phyloP scores from a whole-genome alignment of 2,329 filamentous ascomycete genomes.

The Aspergillus sp. region DNA sequence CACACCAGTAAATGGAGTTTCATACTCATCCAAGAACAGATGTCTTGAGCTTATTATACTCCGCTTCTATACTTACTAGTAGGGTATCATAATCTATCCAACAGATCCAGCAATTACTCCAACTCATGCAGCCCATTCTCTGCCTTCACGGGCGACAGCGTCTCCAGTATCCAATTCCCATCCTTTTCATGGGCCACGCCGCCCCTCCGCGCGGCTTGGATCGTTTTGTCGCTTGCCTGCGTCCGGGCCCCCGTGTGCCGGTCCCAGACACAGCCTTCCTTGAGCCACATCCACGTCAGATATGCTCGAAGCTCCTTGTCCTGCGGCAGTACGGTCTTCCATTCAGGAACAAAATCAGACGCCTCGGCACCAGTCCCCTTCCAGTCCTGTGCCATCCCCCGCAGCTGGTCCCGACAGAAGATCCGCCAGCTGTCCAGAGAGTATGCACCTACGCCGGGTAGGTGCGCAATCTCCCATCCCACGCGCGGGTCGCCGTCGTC shows the following conservation, averaged over 20 bases:
- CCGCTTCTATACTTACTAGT: no score
- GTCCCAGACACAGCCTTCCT: slow-evolving; percentile 77
- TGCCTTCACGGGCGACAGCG: slow-evolving; percentile 21
- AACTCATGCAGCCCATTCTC: slow-evolving; percentile 15
- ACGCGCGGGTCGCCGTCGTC: slow-evolving; percentile 42
- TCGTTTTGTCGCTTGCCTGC: slow-evolving; percentile 29
- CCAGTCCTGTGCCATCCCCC: slow-evolving; percentile 58
- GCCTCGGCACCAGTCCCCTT: slow-evolving; percentile 45
- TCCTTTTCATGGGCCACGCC: slow-evolving; percentile 35
- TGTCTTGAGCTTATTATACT: no score
- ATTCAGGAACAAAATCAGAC: slow-evolving; percentile 65
- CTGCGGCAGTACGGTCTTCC: slow-evolving; percentile 72
- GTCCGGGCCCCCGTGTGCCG: slow-evolving; percentile 52
- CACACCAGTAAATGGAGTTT: background rate
- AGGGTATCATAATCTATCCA: slow-evolving; percentile 1
- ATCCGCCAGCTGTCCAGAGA: slow-evolving; percentile 87
- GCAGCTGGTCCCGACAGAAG: slow-evolving; percentile 73
- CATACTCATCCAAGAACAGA: no score
- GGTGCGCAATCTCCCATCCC: slow-evolving; percentile 75
- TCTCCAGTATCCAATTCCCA: slow-evolving; percentile 31
- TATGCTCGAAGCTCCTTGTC: slow-evolving; percentile 88
- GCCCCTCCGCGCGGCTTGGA: slow-evolving; percentile 29
- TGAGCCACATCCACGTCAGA: slow-evolving; percentile 84
- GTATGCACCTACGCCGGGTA: slow-evolving; percentile 69
- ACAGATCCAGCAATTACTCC: background rate